phyloP scores from a whole-genome alignment of 805 yeast species.

The Lachancea cidri region DNA sequence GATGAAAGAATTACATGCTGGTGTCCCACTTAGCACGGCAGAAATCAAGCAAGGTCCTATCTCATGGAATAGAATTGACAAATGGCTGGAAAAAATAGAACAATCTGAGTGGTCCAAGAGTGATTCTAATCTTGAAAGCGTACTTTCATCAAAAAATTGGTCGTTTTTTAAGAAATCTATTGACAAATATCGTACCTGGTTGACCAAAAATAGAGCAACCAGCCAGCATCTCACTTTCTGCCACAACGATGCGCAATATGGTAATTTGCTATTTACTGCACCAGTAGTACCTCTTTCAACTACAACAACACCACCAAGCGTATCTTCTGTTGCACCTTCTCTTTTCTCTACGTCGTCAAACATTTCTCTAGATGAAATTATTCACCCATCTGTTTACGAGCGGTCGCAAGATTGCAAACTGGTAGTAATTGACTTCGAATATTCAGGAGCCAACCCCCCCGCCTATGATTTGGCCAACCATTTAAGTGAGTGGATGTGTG shows the following conservation, averaged over 20 bases:
- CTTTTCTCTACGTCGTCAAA: slow-evolving; percentile 28
- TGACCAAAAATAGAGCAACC: slow-evolving; percentile 37
- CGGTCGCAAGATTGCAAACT: slow-evolving; percentile 59
- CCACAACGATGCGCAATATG: slow-evolving; percentile 96
- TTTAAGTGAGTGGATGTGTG: slow-evolving; percentile 95
- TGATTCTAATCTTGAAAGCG: slow-evolving; percentile 32
- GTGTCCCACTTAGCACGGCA: slow-evolving; percentile 55
- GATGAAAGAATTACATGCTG: slow-evolving; percentile 89
- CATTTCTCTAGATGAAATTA: slow-evolving; percentile 26
- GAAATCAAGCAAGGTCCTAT: slow-evolving; percentile 62
- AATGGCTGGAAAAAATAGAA: slow-evolving; percentile 58
- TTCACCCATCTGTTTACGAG: slow-evolving; percentile 36
- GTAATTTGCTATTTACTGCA: slow-evolving; percentile 71
- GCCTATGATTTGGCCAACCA: slow-evolving; percentile 92
- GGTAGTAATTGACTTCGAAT: slow-evolving; percentile 95
- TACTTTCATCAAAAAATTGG: slow-evolving; percentile 40
- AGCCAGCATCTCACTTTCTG: slow-evolving; percentile 65
- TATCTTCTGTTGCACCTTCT: slow-evolving; percentile 19
- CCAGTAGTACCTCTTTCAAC: slow-evolving; percentile 37
- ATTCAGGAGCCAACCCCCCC: slow-evolving; percentile 84
- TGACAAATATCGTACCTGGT: slow-evolving; percentile 55
- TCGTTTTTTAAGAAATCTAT: slow-evolving; percentile 45
- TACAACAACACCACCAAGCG: slow-evolving; percentile 10
- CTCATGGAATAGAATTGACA: slow-evolving; percentile 62
- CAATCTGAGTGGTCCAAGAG: slow-evolving; percentile 35